These are phyloP conservation scores for Fusarium sp. DNA, from an alignment of 2,329 filamentous ascomycete genomes.

Conservation along the genomic window DNA sequence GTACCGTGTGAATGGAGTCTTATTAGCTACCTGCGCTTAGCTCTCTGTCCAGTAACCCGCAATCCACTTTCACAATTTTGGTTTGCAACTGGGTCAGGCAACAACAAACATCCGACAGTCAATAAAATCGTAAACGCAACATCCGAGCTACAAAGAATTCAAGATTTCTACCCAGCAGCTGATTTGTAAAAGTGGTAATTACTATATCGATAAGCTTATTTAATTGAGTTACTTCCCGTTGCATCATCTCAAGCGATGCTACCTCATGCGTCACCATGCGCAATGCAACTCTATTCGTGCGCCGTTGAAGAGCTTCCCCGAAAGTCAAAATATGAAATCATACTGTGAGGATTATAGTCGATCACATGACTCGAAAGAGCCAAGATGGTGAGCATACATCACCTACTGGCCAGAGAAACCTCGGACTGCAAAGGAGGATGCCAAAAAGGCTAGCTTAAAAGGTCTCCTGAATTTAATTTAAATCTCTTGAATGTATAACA, in stretches of 20 bases:
- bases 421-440: too few species aligned
- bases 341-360: fast-evolving
- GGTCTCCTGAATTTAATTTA: fast-evolving
- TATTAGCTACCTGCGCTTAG: too few species aligned
- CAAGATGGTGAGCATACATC: neutral
- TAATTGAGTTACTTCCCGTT: neutral
- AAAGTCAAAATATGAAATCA: neutral
- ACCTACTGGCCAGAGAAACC: too few species aligned
- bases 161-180: fast-evolving
- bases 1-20: too few species aligned
- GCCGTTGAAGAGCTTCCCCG: fast-evolving
- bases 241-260: neutral
- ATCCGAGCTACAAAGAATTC: neutral
- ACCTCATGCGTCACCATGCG: neutral
- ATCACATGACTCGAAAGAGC: neutral
- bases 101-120: neutral
- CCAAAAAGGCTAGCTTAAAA: fast-evolving
- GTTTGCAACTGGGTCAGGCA: neutral
- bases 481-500: too few species aligned
- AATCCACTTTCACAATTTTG: neutral
- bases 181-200: fast-evolving
- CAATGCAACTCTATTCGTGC: neutral
- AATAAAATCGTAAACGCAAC: neutral
- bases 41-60: neutral
- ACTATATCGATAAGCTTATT: fast-evolving